These are phyloP conservation scores for Leucaena leucocephala DNA, from an alignment of 306 rosid species.

Conservation along the genomic window DNA sequence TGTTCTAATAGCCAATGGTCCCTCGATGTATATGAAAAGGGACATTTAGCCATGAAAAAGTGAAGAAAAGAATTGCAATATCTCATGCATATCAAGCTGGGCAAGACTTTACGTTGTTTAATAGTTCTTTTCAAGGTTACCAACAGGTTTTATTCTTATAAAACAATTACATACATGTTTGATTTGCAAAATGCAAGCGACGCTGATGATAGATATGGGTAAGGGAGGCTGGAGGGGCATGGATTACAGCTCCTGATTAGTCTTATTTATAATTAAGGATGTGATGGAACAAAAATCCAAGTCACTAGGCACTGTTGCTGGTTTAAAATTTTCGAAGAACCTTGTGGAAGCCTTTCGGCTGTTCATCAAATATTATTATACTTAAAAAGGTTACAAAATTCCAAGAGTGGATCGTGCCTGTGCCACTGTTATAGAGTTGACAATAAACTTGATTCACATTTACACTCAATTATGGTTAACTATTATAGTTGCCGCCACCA, in stretches of 20 bases:
- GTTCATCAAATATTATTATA: neutral
- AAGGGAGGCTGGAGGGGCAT: conserved; percentile 27
- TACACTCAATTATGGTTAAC: neutral
- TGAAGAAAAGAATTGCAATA: conserved; percentile 33
- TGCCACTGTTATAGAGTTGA: conserved; percentile 15
- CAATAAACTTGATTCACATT: neutral
- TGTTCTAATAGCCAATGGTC: neutral
- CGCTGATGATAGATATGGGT: neutral
- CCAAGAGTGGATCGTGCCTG: neutral
- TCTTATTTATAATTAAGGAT: conserved; percentile 22
- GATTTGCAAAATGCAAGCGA: conserved; percentile 24
- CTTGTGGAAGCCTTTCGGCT: conserved; percentile 37
- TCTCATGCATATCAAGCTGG: neutral
- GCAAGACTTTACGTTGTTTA: conserved; percentile 3
- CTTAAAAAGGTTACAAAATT: neutral
- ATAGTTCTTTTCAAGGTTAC: neutral
- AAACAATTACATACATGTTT: too few species aligned
- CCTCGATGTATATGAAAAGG: conserved; percentile 13
- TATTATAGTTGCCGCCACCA: neutral
- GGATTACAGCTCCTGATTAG: conserved; percentile 45
- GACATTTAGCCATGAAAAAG: conserved; percentile 8
- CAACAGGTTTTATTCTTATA: neutral
- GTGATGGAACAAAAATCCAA: conserved; percentile 24
- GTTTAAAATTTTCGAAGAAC: conserved; percentile 16
- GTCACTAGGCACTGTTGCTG: conserved; percentile 42